Evolutionary conservation across 306 rosid species (phyloP), one percentile per base, ranked within the genome.

Genomic region (Cucurbita ficifolia): DNA sequence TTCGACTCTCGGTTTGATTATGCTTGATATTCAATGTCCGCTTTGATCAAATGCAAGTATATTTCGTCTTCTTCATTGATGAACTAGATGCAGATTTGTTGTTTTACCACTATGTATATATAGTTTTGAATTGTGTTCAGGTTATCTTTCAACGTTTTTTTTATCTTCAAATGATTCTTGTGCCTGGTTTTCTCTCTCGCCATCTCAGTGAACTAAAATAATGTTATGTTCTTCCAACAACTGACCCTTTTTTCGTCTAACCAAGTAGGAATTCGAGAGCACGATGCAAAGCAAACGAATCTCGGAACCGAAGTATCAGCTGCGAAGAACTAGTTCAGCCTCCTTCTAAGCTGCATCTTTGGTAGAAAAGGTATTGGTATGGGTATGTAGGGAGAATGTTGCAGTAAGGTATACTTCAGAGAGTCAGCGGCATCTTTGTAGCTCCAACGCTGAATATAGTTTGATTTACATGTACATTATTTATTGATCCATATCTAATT

Each of bases 261-360:
- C 45, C 56, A 9, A 79, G 36, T 68, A 89, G 96, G 92, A 89
- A 68, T 79, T 87, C 35, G 96, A 89, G 43, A 59, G 67, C 60
- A 71, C 19, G 59, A 33, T 77, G 77, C 82, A 80, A 9, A 40
- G 76, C 35, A 76, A 78, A 60, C 33, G 78, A 69, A 63, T 73
- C 36, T 6, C 33, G 14, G 90, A 85, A 78, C 76, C 81, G 21
- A 87, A 67, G 77, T 85, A 81, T 79, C 88, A 84, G 81, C 96
- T 89, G 65, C 87, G 92, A 43, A 83, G 96, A 85, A 85, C 85
- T 29, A 85, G 81, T 82, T 89, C 96, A 13, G 84, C 90, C 18
- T 42, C 79, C 48, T 87, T 87, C 79, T 89, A 21, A 67, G 51
- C 13, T 63, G 40, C 49, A 39, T 4, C 52, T n/a, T 19, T 54